Evolutionary conservation across 2,329 filamentous ascomycete genomes (phyloP).

Genomic region (Alternaria metachromatica): DNA sequence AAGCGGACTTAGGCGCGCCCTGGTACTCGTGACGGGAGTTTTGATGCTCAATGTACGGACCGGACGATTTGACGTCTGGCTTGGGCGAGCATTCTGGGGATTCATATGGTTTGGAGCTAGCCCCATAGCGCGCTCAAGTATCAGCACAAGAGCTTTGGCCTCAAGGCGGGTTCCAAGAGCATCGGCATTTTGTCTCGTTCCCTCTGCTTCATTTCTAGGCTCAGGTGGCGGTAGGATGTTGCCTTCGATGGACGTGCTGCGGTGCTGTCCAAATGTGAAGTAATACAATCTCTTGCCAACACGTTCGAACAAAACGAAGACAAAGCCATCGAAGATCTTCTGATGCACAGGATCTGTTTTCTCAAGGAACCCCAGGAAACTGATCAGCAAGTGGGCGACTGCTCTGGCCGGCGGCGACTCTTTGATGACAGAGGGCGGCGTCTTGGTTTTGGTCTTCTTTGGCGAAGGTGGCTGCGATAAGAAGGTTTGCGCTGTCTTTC

Average conservation of each 20-base stretch:
- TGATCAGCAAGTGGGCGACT: conserved; percentile 46
- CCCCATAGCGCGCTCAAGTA: conserved; percentile 50
- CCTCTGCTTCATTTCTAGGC: conserved; percentile 6
- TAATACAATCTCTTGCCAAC: conserved; percentile 50
- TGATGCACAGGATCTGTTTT: conserved; percentile 44
- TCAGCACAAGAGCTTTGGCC: conserved; percentile 50
- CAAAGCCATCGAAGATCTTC: conserved; percentile 53
- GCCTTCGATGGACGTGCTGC: conserved; percentile 30
- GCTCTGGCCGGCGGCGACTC: conserved; percentile 34
- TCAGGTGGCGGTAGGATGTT: conserved; percentile 31
- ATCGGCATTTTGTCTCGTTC: conserved; percentile 27
- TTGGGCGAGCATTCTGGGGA: conserved; percentile 17
- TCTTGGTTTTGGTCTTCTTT: conserved; percentile 16
- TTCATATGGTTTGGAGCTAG: conserved; percentile 49
- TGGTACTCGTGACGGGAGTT: conserved; percentile 30
- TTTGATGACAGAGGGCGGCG: conserved; percentile 11
- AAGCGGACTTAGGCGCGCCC: conserved; percentile 41
- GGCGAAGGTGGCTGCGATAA: background rate
- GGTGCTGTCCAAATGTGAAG: conserved; percentile 47
- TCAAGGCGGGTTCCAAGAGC: conserved; percentile 39
- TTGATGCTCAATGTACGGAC: conserved; percentile 37
- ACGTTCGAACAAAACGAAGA: conserved; percentile 50
- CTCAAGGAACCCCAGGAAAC: conserved; percentile 47
- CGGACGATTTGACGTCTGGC: conserved; percentile 7
- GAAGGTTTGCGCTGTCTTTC: conserved; percentile 19